phyloP scores from a whole-genome alignment of 495 filamentous ascomycete genomes.

The Sordaria brevicollis region DNA sequence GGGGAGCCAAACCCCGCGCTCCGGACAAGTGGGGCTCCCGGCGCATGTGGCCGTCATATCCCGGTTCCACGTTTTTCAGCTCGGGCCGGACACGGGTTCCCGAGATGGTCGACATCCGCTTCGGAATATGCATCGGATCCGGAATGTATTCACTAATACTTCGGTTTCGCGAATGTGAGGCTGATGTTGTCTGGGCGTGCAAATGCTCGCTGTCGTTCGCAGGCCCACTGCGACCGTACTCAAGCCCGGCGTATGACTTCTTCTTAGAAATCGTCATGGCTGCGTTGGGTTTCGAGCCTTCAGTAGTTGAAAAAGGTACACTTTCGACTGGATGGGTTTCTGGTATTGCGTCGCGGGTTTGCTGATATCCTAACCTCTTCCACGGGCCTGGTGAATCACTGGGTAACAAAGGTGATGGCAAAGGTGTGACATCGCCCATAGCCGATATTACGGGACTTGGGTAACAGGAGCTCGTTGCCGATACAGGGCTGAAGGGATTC shows the following conservation, averaged over 20 bases:
- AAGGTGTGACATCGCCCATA: conserved; percentile 81
- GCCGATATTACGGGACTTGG: conserved; percentile 61
- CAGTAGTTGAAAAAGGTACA: conserved; percentile 36
- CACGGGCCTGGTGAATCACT: conserved; percentile 65
- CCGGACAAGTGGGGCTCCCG: conserved; percentile 73
- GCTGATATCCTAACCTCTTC: conserved; percentile 39
- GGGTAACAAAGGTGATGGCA: conserved; percentile 77
- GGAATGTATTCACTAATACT: conserved; percentile 85
- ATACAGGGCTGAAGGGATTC: conserved; percentile 23
- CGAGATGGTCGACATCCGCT: conserved; percentile 64
- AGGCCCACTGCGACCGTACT: conserved; percentile 14
- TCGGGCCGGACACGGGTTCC: conserved; percentile 39
- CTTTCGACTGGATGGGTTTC: conserved; percentile 30
- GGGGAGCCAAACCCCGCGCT: conserved; percentile 54
- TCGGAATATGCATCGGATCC: conserved; percentile 53
- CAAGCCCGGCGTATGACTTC: conserved; percentile 40
- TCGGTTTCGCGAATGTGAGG: conserved; percentile 49
- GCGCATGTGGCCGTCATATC: conserved; percentile 47
- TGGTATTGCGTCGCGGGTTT: conserved; percentile 24
- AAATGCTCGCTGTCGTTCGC: background rate
- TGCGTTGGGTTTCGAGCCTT: conserved; percentile 38
- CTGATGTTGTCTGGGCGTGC: conserved; percentile 17
- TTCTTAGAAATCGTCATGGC: conserved; percentile 39
- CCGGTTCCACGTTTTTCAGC: conserved; percentile 32
- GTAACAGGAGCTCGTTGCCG: conserved; percentile 33